phyloP scores from a whole-genome alignment of 257 asterid genomes.

The Catharanthus roseus region DNA sequence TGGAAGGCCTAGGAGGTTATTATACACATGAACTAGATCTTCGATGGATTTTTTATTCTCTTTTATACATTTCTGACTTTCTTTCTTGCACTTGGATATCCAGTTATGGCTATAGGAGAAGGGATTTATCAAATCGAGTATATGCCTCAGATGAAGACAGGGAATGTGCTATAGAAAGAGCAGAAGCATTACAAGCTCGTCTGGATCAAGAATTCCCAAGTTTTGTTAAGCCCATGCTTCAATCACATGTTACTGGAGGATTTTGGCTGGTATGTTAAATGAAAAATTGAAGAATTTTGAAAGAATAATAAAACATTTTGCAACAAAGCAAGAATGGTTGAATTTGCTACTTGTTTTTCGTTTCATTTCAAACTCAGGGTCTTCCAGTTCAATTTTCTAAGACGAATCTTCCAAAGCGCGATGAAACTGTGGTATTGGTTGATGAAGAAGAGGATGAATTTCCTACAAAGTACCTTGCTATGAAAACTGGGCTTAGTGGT shows the following conservation, averaged over 20 bases:
- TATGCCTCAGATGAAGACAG: conserved; percentile 61
- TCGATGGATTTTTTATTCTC: background rate
- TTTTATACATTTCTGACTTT: background rate
- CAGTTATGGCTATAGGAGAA: conserved; percentile 32
- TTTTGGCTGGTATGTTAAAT: conserved; percentile 50
- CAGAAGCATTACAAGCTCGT: conserved; percentile 35
- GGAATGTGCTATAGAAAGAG: conserved; percentile 18
- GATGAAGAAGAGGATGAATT: conserved; percentile 46
- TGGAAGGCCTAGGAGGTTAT: conserved; percentile 63
- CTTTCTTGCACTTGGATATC: conserved; percentile 10
- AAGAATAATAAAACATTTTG: too few species aligned
- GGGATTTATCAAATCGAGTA: conserved; percentile 58
- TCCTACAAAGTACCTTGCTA: conserved; percentile 43
- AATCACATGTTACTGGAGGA: conserved; percentile 55
- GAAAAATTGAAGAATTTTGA: background rate
- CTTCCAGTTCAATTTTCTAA: conserved; percentile 57
- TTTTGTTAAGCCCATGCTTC: conserved; percentile 51
- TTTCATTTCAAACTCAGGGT: conserved; percentile 40
- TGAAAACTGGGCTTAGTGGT: conserved; percentile 57
- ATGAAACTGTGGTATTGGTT: conserved; percentile 34
- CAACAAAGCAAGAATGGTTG: too few species aligned
- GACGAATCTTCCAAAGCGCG: conserved; percentile 41
- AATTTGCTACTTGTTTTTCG: too few species aligned
- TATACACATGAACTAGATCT: background rate
- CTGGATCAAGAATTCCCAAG: conserved; percentile 37